Percentiles rank a stretch among this genome's conserved stretches.
These are phyloP conservation scores for Russula foetens DNA, from an alignment of 768 basidiomycete genomes.

Conservation along the genomic window DNA sequence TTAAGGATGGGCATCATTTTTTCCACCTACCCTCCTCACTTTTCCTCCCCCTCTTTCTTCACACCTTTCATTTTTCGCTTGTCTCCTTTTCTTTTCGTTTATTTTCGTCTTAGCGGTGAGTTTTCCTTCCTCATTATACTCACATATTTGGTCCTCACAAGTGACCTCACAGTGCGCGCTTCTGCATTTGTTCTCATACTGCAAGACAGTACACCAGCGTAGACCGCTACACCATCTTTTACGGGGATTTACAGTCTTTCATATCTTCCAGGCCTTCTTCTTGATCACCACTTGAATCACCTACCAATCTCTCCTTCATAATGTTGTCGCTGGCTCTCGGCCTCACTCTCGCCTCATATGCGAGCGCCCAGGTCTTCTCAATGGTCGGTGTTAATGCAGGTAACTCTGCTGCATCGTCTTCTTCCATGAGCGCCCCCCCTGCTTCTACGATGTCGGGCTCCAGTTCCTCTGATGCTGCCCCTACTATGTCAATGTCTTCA, in stretches of 20 bases:
- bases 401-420: conserved; percentile 27
- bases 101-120: conserved; percentile 35
- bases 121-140: conserved; percentile 10
- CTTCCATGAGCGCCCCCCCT: conserved; percentile 28
- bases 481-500: not conserved
- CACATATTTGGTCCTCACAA: not conserved
- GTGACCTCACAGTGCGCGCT: conserved; percentile 32
- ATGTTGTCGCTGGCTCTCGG: conserved; percentile 58
- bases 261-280: conserved; percentile 29
- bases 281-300: conserved; percentile 28
- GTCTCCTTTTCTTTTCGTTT: conserved; percentile 28
- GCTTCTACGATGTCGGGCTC: not conserved
- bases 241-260: conserved; percentile 31
- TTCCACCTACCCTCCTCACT: not conserved
- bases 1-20: not conserved
- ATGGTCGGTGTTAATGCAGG: conserved; percentile 27
- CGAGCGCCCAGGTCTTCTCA: conserved; percentile 44
- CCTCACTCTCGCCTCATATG: conserved; percentile 50
- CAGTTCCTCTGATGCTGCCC: not conserved
- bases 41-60: conserved; percentile 23
- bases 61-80: conserved; percentile 34
- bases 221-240: conserved; percentile 51
- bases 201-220: conserved; percentile 69
- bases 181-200: conserved; percentile 38
- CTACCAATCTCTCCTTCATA: conserved; percentile 36